A percentile compares a stretch with the other conserved stretches of the same genome.
Evolutionary conservation across 1,284 basidiomycete genomes (phyloP).

Genomic region (Cutaneotrichosporon sp.): DNA sequence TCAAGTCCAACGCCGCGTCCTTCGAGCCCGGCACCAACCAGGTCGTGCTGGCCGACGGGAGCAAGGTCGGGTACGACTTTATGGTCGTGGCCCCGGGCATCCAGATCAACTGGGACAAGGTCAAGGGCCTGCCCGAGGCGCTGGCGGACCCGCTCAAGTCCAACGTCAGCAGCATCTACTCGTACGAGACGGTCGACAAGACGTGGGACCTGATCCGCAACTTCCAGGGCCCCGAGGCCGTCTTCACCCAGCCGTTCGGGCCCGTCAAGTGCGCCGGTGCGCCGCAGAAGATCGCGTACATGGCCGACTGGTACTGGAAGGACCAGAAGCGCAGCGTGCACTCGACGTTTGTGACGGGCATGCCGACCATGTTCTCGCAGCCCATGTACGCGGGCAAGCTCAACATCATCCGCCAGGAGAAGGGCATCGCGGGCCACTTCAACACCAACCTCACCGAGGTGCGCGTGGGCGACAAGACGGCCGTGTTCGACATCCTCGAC

Average conservation of each 20-base stretch:
- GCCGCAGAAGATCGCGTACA: slow-evolving; percentile 93
- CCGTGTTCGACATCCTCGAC: slow-evolving; percentile 78
- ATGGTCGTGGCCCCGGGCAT: slow-evolving; percentile 88
- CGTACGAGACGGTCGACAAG: slow-evolving; percentile 83
- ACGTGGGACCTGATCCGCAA: slow-evolving; percentile 77
- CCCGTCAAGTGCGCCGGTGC: slow-evolving; percentile 94
- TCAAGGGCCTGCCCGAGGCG: slow-evolving; percentile 76
- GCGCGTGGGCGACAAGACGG: slow-evolving; percentile 67
- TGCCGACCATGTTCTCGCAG: slow-evolving; percentile 84
- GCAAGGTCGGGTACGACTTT: slow-evolving; percentile 76
- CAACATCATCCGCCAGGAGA: slow-evolving; percentile 72
- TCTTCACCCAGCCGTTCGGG: slow-evolving; percentile 97
- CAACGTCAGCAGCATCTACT: slow-evolving; percentile 93
- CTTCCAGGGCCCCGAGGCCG: slow-evolving; percentile 71
- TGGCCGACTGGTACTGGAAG: slow-evolving; percentile 63
- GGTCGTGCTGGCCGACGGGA: slow-evolving; percentile 69
- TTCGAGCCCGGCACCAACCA: slow-evolving; percentile 77
- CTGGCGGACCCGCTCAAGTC: slow-evolving; percentile 68
- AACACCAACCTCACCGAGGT: slow-evolving; percentile 80
- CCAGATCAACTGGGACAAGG: slow-evolving; percentile 73
- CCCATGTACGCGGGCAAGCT: slow-evolving; percentile 87
- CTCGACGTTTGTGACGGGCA: slow-evolving; percentile 87
- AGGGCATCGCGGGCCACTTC: slow-evolving; percentile 78
- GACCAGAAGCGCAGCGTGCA: slow-evolving; percentile 52
- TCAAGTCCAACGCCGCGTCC: slow-evolving; percentile 70